Percentiles rank a stretch among this genome's conserved stretches.
Conservation (phyloP, 176 grass and related monocot genomes). For the Ensete ventricosum region DNA sequence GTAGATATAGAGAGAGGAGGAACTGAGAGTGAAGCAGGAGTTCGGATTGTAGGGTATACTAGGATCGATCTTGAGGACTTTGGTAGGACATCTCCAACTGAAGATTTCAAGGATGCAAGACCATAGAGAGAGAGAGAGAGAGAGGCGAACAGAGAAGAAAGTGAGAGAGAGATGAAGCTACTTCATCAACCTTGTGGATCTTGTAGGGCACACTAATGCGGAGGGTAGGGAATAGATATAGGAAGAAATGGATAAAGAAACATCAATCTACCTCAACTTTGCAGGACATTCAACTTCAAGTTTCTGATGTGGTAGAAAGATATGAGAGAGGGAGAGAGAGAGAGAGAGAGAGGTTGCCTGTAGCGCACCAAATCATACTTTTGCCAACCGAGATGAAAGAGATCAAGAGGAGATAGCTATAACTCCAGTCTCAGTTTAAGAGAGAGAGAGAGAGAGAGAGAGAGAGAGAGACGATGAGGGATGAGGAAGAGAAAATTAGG, state of each 20-base stretch:
- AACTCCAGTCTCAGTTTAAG: too few relatives aligned
- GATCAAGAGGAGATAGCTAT: too few relatives aligned
- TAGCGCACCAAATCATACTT: too few relatives aligned
- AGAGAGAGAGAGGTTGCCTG: neutral
- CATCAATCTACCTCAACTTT: neutral
- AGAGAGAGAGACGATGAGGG: too few relatives aligned
- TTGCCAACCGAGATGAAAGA: too few relatives aligned
- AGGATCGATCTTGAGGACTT: neutral
- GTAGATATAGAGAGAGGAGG: neutral
- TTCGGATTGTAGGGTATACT: neutral
- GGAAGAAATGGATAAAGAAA: neutral
- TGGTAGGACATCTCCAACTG: neutral
- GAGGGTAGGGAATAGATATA: neutral
- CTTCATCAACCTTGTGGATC: slow-evolving; percentile 3
- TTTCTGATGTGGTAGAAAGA: neutral
- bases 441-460: too few relatives aligned
- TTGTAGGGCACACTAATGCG: slow-evolving; percentile 7
- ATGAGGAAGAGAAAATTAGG: too few relatives aligned
- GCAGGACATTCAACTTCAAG: neutral
- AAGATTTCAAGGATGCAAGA: neutral
- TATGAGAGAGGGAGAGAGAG: neutral
- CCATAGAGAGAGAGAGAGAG: neutral
- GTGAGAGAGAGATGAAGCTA: neutral
- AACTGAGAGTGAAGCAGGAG: too few relatives aligned
- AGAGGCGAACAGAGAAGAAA: neutral